A percentile compares a stretch with the other conserved stretches of the same genome.
Evolutionary conservation across 768 basidiomycete genomes (phyloP).

Genomic region (Chalciporus piperatus): DNA sequence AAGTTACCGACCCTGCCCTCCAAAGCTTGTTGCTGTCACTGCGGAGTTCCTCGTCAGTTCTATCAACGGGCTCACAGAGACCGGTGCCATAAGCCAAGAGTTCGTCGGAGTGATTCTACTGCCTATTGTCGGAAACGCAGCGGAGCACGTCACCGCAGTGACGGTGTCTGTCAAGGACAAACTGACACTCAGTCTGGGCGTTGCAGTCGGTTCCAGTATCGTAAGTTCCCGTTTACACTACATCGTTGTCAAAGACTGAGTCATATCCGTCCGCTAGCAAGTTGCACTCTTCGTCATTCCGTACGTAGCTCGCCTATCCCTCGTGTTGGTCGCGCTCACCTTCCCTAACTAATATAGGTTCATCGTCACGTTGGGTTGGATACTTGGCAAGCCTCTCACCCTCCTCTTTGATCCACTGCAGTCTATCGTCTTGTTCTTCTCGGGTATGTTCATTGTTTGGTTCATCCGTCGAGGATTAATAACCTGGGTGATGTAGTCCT

Average conservation of each 20-base stretch:
- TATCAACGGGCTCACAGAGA: conserved; percentile 62
- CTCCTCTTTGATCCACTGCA: conserved; percentile 88
- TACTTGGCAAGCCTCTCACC: conserved; percentile 71
- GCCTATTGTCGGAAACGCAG: conserved; percentile 90
- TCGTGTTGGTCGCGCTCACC: too few relatives aligned
- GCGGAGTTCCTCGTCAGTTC: conserved; percentile 75
- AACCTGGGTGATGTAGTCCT: conserved; percentile 44
- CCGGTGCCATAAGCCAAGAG: conserved; percentile 59
- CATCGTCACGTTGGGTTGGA: conserved; percentile 79
- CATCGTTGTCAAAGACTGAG: not conserved
- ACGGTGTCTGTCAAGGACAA: conserved; percentile 90
- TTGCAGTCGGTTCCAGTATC: conserved; percentile 90
- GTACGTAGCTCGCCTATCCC: conserved; percentile 27
- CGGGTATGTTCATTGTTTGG: conserved; percentile 16
- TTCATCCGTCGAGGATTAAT: not conserved
- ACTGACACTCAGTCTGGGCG: conserved; percentile 80
- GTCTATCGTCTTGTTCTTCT: conserved; percentile 36
- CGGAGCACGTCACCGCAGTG: conserved; percentile 90
- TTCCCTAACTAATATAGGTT: conserved; percentile 38
- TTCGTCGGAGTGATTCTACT: conserved; percentile 88
- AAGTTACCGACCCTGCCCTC: too few relatives aligned
- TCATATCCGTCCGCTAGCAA: conserved; percentile 46
- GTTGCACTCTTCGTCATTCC: conserved; percentile 68
- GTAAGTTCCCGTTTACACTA: conserved; percentile 39
- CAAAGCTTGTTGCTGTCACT: conserved; percentile 51